Evolutionary conservation across 345 rosid species (phyloP).

Genomic region (Noccaea caerulescens): DNA sequence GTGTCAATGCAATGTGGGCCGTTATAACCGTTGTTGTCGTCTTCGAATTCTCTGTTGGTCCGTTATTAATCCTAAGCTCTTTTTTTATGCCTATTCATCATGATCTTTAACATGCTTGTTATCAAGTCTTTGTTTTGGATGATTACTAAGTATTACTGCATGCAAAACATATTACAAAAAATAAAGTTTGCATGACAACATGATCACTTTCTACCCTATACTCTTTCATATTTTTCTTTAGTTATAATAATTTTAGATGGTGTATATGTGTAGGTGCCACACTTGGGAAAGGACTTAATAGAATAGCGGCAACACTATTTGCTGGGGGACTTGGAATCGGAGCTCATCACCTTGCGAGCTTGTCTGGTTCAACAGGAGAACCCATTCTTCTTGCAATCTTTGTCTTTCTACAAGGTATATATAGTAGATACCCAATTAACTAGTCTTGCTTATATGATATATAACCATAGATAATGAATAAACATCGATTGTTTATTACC

Average conservation of each 20-base stretch:
- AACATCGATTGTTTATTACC: too few species aligned
- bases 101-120: slow-evolving; percentile 6
- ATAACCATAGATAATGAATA: background rate
- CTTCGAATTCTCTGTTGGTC: slow-evolving; percentile 80
- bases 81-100: background rate
- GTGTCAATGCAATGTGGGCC: slow-evolving; percentile 82
- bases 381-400: slow-evolving; percentile 70
- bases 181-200: background rate
- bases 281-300: slow-evolving; percentile 68
- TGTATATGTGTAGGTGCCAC: slow-evolving; percentile 51
- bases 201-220: background rate
- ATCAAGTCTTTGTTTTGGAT: background rate
- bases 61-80: slow-evolving; percentile 18
- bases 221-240: background rate
- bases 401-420: slow-evolving; percentile 63
- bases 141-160: slow-evolving; percentile 13
- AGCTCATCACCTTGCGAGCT: slow-evolving; percentile 65
- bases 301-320: slow-evolving; percentile 68
- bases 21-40: slow-evolving; percentile 83
- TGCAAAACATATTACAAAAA: background rate
- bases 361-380: slow-evolving; percentile 59
- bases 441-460: background rate
- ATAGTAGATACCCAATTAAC: background rate
- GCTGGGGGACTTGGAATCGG: slow-evolving; percentile 70
- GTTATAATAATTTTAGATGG: background rate